Conservation (phyloP, 805 yeast genomes). For the Saturnispora diversa region DNA sequence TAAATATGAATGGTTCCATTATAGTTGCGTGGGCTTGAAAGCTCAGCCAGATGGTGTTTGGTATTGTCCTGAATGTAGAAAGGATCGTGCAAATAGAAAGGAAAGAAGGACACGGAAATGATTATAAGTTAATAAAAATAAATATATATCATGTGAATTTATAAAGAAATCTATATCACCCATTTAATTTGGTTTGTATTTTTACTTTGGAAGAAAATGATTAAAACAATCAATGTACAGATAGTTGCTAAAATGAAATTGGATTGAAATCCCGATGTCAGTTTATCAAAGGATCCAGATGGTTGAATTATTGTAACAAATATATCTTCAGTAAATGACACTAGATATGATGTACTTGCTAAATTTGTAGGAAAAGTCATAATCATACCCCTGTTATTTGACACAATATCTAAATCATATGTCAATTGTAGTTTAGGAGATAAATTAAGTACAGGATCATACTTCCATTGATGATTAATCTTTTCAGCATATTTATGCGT, state of each 20-base stretch:
- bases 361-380: slow-evolving; percentile 52
- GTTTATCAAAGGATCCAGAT: slow-evolving; percentile 72
- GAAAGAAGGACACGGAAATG: slow-evolving; percentile 7
- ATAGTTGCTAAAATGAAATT: slow-evolving; percentile 56
- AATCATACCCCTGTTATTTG: slow-evolving; percentile 23
- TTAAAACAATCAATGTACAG: slow-evolving; percentile 38
- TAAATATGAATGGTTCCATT: slow-evolving; percentile 56
- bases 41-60: slow-evolving; percentile 94
- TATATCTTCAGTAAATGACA: slow-evolving; percentile 58
- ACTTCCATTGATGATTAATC: slow-evolving; percentile 53
- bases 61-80: slow-evolving; percentile 87
- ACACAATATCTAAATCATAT: slow-evolving; percentile 40
- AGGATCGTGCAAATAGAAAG: slow-evolving; percentile 14
- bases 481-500: slow-evolving; percentile 32
- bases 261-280: slow-evolving; percentile 62
- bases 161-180: slow-evolving; percentile 6
- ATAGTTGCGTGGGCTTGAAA: slow-evolving; percentile 79
- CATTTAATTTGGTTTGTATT: slow-evolving; percentile 6
- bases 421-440: slow-evolving; percentile 44
- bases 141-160: neutral
- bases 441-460: slow-evolving; percentile 52
- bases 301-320: slow-evolving; percentile 77
- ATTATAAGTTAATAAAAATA: neutral
- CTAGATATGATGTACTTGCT: slow-evolving; percentile 74
- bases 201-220: slow-evolving; percentile 32